Percentiles rank a stretch among this genome's conserved stretches.
These are phyloP conservation scores for Epichloe sp. DNA, from an alignment of 2,329 filamentous ascomycete species.

Conservation along the genomic window DNA sequence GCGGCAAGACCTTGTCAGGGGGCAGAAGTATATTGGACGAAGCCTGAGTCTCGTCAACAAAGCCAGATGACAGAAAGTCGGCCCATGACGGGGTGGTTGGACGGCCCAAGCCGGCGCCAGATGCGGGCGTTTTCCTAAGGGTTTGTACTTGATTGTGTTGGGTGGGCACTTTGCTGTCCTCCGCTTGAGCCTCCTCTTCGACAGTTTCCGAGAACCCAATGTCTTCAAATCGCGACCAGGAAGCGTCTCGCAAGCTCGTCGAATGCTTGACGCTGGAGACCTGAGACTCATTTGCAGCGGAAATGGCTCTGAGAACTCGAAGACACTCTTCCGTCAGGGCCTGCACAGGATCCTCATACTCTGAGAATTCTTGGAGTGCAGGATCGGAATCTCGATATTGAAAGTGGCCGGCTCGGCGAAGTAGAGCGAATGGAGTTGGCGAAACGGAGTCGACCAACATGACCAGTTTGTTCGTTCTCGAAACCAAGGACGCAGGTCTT, in stretches of 20 bases:
- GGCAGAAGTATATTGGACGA: slow-evolving; percentile 64
- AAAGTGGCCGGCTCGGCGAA: slow-evolving; percentile 87
- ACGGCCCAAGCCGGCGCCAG: slow-evolving; percentile 56
- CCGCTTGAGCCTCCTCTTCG: slow-evolving; percentile 46
- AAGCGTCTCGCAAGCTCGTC: slow-evolving; percentile 66
- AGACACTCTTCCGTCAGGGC: slow-evolving; percentile 89
- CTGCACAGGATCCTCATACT: slow-evolving; percentile 77
- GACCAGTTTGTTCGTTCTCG: slow-evolving; percentile 73
- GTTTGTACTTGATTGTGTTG: slow-evolving; percentile 29
- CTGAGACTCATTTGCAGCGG: slow-evolving; percentile 75
- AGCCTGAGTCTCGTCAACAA: slow-evolving; percentile 61
- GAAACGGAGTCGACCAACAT: slow-evolving; percentile 97
- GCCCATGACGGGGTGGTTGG: slow-evolving; percentile 97
- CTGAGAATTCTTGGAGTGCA: slow-evolving; percentile 73
- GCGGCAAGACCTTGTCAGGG: slow-evolving; percentile 86
- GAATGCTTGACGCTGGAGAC: slow-evolving; percentile 58
- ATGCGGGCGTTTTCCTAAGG: slow-evolving; percentile 53
- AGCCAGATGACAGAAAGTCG: slow-evolving; percentile 90
- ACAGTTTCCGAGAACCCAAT: slow-evolving; percentile 73
- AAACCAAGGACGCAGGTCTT: slow-evolving; percentile 61
- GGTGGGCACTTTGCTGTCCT: slow-evolving; percentile 43
- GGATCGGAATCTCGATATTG: slow-evolving; percentile 83
- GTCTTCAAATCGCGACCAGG: slow-evolving; percentile 95
- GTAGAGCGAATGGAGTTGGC: slow-evolving; percentile 79
- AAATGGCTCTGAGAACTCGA: slow-evolving; percentile 78